Base-by-base conservation (phyloP, 805 yeast species). In the Ogataea allantospora region DNA sequence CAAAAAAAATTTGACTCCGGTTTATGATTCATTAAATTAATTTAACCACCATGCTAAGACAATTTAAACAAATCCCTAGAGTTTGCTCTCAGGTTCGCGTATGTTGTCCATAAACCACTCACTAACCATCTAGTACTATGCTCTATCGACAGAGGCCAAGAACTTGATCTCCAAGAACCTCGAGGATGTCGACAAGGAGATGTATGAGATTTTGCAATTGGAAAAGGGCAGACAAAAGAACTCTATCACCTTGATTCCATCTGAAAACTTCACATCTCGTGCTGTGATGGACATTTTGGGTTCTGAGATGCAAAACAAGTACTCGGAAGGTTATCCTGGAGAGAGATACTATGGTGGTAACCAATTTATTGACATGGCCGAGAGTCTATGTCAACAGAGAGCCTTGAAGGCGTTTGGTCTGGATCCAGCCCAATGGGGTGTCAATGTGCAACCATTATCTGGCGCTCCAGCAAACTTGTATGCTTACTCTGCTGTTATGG, bases 291-390 rank as follows among this genome's bases (percentile, higher is more conserved):
- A 91, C 62, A 78, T 88, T 33, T 74, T 91, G 57, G 98, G 98
- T 49, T 84, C 96, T 18, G 95, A 87, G 62, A 88, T 91, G 96
- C 89, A 86, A 66, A 91, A 91, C 77, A 91, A 91, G 71, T 91
- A 91, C 70, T 88, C 97, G 8, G 99, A 91, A 68, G 98, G 98
- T 48, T 91, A 91, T 68, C 99, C 99, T 27, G 96, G 96, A 51
- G 95, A 88, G 47, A 80, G 99, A 65, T 91, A 91, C 72, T 91
- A 91, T 63, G 99, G 99, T 65, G 99, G 99, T 64, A 91, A 91
- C 62, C 88, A 91, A 67, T 83, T 79, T 68, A 91, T 91, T 56
- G 99, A 91, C 69, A 75, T 79, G 70, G 88, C 87, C 57, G 99
- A 91, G 71, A 65, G 78, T 10, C 69, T 91, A 42, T 91, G 98